Evolutionary conservation across 768 basidiomycete genomes (phyloP).

Genomic region (Pholiota molesta): DNA sequence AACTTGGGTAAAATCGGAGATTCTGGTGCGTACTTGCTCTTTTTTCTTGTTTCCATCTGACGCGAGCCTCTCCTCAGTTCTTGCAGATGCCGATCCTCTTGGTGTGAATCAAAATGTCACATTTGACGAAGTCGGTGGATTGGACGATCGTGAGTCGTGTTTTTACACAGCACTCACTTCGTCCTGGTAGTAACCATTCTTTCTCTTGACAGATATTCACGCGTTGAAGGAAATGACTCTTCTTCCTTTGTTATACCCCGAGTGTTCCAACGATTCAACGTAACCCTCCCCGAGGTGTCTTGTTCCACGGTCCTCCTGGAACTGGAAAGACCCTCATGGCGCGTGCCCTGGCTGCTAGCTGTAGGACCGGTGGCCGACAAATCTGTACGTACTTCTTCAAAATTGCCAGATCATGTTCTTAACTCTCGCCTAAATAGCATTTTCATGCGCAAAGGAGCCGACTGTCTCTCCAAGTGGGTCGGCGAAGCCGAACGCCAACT

Average conservation of each 20-base stretch:
- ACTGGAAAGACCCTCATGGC: slow-evolving; percentile 97
- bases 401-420: background rate
- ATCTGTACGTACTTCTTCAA: slow-evolving; percentile 67
- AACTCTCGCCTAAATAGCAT: slow-evolving; percentile 54
- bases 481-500: slow-evolving; percentile 98
- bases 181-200: slow-evolving; percentile 2
- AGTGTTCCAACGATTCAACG: slow-evolving; percentile 90
- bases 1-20: slow-evolving; percentile 87
- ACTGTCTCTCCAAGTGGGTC: slow-evolving; percentile 98
- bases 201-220: slow-evolving; percentile 74
- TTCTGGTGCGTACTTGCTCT: slow-evolving; percentile 49
- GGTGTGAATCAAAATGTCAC: slow-evolving; percentile 93
- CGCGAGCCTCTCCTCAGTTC: slow-evolving; percentile 39
- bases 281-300: slow-evolving; percentile 96
- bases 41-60: slow-evolving; percentile 19
- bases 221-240: slow-evolving; percentile 98
- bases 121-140: slow-evolving; percentile 94
- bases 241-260: slow-evolving; percentile 92
- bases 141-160: slow-evolving; percentile 80
- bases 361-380: slow-evolving; percentile 81
- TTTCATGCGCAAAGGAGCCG: slow-evolving; percentile 99
- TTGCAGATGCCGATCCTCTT: slow-evolving; percentile 95
- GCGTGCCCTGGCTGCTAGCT: slow-evolving; percentile 91
- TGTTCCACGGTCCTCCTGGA: slow-evolving; percentile 99
- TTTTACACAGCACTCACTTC: background rate